These are phyloP conservation scores for Pythium periplocum DNA, from an alignment of 352 stramenopile species.

Conservation along the genomic window DNA sequence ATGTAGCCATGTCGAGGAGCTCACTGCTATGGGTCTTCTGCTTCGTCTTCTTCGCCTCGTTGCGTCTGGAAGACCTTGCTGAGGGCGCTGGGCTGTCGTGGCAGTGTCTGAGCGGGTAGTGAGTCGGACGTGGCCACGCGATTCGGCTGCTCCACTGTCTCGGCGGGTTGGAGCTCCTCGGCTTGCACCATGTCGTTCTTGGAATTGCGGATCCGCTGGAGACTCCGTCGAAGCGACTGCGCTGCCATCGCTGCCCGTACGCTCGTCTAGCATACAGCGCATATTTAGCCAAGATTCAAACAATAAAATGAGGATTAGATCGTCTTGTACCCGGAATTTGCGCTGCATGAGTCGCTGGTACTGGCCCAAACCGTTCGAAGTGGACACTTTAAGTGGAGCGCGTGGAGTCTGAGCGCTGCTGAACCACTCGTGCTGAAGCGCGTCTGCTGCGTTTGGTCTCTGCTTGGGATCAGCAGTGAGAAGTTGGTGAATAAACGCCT, in stretches of 20 bases:
- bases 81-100: no score
- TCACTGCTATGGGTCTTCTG: no score
- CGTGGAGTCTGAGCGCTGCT: constrained; percentile 33
- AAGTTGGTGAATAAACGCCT: constrained; percentile 34
- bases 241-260: constrained; percentile 56
- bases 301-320: no score
- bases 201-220: constrained; percentile 37
- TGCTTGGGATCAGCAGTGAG: constrained; percentile 25
- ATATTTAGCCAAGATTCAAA: no score
- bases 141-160: no score
- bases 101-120: no score
- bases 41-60: no score
- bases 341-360: constrained; percentile 58
- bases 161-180: no score
- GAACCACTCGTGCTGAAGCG: constrained; percentile 50
- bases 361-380: constrained; percentile 38
- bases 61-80: no score
- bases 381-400: constrained; percentile 38
- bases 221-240: constrained; percentile 39
- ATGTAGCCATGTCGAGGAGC: no score
- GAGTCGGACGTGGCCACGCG: no score
- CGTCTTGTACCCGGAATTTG: constrained; percentile 34
- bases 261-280: constrained; percentile 17
- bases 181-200: not conserved
- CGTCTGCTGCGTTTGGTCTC: constrained; percentile 27